These are phyloP conservation scores for Letharia columbiana DNA, from an alignment of 495 filamentous ascomycete species.

Conservation along the genomic window DNA sequence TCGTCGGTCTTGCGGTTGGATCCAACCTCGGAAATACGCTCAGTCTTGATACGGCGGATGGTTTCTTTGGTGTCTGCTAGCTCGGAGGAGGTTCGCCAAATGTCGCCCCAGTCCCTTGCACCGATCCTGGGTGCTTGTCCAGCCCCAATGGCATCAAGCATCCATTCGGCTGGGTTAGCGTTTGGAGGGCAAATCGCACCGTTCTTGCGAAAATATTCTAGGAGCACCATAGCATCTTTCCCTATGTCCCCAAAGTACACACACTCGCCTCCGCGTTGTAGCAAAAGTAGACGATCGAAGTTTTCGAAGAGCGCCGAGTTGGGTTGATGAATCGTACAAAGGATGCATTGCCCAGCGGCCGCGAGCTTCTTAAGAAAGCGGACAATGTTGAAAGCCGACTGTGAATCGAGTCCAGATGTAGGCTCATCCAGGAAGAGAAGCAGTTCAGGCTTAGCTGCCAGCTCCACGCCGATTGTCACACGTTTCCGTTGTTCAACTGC, in stretches of 20 bases:
- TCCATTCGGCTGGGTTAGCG: no score
- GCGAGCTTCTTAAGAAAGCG: slow-evolving; percentile 58
- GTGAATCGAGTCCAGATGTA: slow-evolving; percentile 60
- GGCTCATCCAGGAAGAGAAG: slow-evolving; percentile 68
- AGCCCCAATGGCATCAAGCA: no score
- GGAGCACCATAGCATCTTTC: not conserved
- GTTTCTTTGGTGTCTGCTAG: no score
- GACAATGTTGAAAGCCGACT: slow-evolving; percentile 56
- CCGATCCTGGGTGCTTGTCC: no score
- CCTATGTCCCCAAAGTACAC: not conserved
- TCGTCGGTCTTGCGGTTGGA: no score
- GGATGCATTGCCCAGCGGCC: slow-evolving; percentile 57
- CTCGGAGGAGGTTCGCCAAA: no score
- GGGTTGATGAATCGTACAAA: slow-evolving; percentile 73
- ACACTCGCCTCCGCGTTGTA: not conserved
- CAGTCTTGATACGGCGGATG: no score
- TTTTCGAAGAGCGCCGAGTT: not conserved
- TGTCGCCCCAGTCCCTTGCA: no score
- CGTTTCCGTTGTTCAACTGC: slow-evolving; percentile 56
- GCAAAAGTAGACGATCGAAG: not conserved
- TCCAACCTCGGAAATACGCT: no score
- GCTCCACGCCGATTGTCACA: slow-evolving; percentile 60
- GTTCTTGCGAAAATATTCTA: not conserved
- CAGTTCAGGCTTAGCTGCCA: slow-evolving; percentile 57
- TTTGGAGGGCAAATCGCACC: not conserved